Base-by-base conservation (phyloP, 345 rosid genomes). In the Heritiera littoralis region DNA sequence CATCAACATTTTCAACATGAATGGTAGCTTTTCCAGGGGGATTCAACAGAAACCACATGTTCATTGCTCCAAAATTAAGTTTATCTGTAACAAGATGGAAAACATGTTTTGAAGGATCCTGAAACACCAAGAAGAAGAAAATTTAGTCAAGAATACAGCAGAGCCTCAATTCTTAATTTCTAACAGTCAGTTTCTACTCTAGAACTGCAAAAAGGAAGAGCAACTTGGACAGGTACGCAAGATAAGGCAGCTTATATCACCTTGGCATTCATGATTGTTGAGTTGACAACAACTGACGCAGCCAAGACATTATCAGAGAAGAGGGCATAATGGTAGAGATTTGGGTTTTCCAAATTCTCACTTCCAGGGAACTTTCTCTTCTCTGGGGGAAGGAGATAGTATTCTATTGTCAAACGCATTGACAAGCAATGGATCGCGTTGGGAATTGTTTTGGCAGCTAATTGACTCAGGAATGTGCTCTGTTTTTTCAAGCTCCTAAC, bases 301-400 rank as follows among this genome's bases (percentile, higher is more conserved):
- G 99, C 99, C 89, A 97, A 87, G 71, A 97, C 99, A 85, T 97
- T 97, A 86, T 97, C 99, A 15, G 99, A 97, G 87, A 97, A 97
- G 81, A 97, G 91, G 46, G 99, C 98, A 83, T 97, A 97, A 82
- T 97, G 99, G 72, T 93, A 84, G 59, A 97, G 95, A 86, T 87
- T 87, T 64, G 95, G 92, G 78, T 94, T 92, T 82, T 89, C 98
- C 82, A 88, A 85, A 84, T 97, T 97, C 87, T 94, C 99, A 68
- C 90, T 91, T 64, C 87, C 83, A 56, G 98, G 97, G 80, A 94
- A 94, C 83, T 88, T 89, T 81, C 99, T 90, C 89, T 93, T 94
- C 89, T 94, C 98, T 7, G 80, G 90, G 74, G 98, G 89, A 60
- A 97, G 98, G 69, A 91, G 97, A 88, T 90, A 85, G 80, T 97